Evolutionary conservation across 2,329 filamentous ascomycete species (phyloP).

Genomic region (Diplodia intermedia): DNA sequence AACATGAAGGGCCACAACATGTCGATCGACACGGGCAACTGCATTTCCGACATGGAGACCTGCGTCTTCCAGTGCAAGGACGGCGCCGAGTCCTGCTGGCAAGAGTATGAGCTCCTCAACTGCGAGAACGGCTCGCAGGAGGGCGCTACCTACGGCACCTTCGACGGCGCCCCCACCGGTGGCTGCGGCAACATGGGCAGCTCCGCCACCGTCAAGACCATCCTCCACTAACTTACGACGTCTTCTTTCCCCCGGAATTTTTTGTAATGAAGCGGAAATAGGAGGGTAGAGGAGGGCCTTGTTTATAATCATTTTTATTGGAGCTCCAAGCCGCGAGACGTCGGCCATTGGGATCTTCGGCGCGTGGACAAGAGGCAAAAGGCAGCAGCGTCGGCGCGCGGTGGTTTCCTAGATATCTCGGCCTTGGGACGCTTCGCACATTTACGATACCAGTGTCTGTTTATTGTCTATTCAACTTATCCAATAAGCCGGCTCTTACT

Average conservation of each 20-base stretch:
- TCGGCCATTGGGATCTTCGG: constrained; percentile 13
- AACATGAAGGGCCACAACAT: constrained; percentile 54
- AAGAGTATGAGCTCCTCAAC: constrained; percentile 35
- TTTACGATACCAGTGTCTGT: constrained; percentile 30
- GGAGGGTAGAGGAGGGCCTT: constrained; percentile 25
- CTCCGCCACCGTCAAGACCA: constrained; percentile 31
- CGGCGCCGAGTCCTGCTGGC: constrained; percentile 43
- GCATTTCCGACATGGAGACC: constrained; percentile 50
- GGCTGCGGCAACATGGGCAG: constrained; percentile 33
- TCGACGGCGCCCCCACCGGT: constrained; percentile 33
- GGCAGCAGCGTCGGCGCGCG: constrained; percentile 2
- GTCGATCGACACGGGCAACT: constrained; percentile 49
- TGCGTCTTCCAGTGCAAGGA: constrained; percentile 55
- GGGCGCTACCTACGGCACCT: constrained; percentile 32
- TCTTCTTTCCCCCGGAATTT: not conserved
- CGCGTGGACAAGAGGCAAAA: not conserved
- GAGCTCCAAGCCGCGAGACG: not conserved
- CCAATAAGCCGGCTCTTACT: constrained; percentile 30
- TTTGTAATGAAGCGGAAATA: constrained; percentile 19
- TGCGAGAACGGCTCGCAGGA: constrained; percentile 34
- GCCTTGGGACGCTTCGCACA: not conserved
- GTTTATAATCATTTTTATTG: constrained; percentile 27
- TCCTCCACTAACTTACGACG: constrained; percentile 27
- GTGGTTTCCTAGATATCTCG: constrained; percentile 25
- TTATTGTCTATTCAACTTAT: constrained; percentile 29